Conservation (phyloP, 176 grass and related monocot genomes). For the Oryza nivara region DNA sequence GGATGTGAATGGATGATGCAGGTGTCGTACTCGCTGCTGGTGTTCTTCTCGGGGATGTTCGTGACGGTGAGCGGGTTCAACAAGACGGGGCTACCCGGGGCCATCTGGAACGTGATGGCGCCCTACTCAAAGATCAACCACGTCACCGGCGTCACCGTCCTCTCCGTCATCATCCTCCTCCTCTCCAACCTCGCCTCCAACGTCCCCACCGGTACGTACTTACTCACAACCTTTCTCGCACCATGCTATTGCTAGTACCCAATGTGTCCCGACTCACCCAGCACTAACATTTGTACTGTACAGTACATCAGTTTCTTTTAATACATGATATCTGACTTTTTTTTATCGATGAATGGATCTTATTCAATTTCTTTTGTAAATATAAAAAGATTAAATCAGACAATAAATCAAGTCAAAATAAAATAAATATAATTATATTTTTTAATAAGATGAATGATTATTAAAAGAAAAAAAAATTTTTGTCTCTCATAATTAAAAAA, state of each 20-base stretch:
- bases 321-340: too few relatives aligned
- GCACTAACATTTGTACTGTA: too few relatives aligned
- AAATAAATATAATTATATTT: too few relatives aligned
- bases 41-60: slow-evolving; percentile 99
- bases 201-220: slow-evolving; percentile 77
- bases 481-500: too few relatives aligned
- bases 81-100: slow-evolving; percentile 78
- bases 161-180: slow-evolving; percentile 74
- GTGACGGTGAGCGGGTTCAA: slow-evolving; percentile 96
- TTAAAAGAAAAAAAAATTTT: too few relatives aligned
- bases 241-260: neutral
- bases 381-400: too few relatives aligned
- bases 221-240: neutral
- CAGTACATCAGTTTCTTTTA: too few relatives aligned
- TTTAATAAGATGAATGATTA: too few relatives aligned
- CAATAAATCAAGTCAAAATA: too few relatives aligned
- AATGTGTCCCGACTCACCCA: too few relatives aligned
- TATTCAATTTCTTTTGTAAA: too few relatives aligned
- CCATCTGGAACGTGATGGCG: slow-evolving; percentile 90
- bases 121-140: slow-evolving; percentile 80
- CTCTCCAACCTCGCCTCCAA: slow-evolving; percentile 98
- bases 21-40: slow-evolving; percentile 93
- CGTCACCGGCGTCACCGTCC: slow-evolving; percentile 65
- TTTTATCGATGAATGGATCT: too few relatives aligned
- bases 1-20: neutral